Evolutionary conservation across 768 basidiomycete species (phyloP), one percentile per base, ranked within the genome.

Genomic region (Auriscalpium vulgare): DNA sequence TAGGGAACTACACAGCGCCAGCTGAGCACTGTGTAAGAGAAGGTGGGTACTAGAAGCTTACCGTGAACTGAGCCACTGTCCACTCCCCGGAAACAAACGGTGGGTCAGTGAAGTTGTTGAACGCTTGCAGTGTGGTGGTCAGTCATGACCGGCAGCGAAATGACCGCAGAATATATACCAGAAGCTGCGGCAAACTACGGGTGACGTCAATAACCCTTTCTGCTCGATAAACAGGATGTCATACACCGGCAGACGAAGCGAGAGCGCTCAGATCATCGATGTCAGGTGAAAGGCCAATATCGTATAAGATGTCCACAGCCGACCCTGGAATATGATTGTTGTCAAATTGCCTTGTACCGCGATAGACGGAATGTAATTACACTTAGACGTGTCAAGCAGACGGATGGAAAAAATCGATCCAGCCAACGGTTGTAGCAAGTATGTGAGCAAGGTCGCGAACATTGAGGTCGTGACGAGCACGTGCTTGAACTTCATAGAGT

Each of bases 351-450:
- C 29, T 29, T 29, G 5, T 10, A 21, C 38, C 34, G 14, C 11
- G 14, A 49, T n/a, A 9, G 11, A 5, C 40, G 6, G 43, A 16
- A 4, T n/a, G 4, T 52, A 75, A 4, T 71, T 52, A 78, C 80
- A 17, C 1, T 40, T 19, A 5, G 58, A 10, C 23, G 46, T 74
- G 63, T 65, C 46, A 38, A 64, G 59, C 44, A 69, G 57, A 47
- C 54, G 61, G 37, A 65, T 52, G 40, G 70, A 60, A 49, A 73
- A 65, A n/a, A 73, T 40, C 11, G 67, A 66, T 59, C 68, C 69
- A 61, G 85, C 79, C 4, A 88, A 66, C 4, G 85, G 83, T 62
- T 85, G 85, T 36, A 83, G 77, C 0, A 78, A 52, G 53, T 77
- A 70, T 10, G 77, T 73, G 29, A 68, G 62, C 10, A 79, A 36